A percentile compares a stretch with the other conserved stretches of the same genome.
phyloP scores from a whole-genome alignment of 2,329 filamentous ascomycete genomes.

The Cladophialophora immunda region DNA sequence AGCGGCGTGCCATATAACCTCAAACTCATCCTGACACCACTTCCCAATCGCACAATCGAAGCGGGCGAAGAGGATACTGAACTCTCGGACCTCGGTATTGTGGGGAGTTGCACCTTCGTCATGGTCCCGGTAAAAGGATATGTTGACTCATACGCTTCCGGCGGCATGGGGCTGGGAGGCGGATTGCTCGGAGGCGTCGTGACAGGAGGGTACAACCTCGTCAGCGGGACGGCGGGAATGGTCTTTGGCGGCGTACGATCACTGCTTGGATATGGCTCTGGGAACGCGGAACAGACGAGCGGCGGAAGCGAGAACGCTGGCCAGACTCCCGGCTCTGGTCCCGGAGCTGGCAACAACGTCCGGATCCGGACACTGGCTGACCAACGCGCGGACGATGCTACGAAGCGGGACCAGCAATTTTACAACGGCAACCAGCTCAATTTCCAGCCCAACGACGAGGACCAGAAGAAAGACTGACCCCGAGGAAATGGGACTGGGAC shows the following conservation, averaged over 20 bases:
- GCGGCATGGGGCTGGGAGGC: conserved; percentile 37
- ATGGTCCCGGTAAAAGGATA: conserved; percentile 75
- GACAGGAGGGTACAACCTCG: conserved; percentile 53
- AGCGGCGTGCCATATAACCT: conserved; percentile 75
- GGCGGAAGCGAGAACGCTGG: conserved; percentile 17
- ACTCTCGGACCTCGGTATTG: conserved; percentile 74
- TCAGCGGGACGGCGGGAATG: conserved; percentile 54
- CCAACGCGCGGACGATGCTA: conserved; percentile 51
- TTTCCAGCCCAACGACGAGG: conserved; percentile 71
- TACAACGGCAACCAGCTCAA: conserved; percentile 92
- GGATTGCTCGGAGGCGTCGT: conserved; percentile 37
- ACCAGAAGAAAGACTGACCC: conserved; percentile 50
- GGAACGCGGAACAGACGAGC: background rate
- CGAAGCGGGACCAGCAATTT: conserved; percentile 69
- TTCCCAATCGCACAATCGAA: conserved; percentile 77
- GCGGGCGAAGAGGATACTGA: conserved; percentile 75
- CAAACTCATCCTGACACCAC: conserved; percentile 81
- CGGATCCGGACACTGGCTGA: conserved; percentile 64
- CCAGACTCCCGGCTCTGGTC: conserved; percentile 29
- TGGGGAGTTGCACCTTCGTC: conserved; percentile 82
- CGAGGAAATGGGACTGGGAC: background rate
- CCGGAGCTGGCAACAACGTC: conserved; percentile 39
- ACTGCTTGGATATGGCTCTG: conserved; percentile 51
- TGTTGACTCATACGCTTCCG: conserved; percentile 64
- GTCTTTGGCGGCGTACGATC: conserved; percentile 55